Evolutionary conservation across 2,329 filamentous ascomycete genomes (phyloP), one percentile per base, ranked within the genome.

Genomic region (Epichloe gansuensis): DNA sequence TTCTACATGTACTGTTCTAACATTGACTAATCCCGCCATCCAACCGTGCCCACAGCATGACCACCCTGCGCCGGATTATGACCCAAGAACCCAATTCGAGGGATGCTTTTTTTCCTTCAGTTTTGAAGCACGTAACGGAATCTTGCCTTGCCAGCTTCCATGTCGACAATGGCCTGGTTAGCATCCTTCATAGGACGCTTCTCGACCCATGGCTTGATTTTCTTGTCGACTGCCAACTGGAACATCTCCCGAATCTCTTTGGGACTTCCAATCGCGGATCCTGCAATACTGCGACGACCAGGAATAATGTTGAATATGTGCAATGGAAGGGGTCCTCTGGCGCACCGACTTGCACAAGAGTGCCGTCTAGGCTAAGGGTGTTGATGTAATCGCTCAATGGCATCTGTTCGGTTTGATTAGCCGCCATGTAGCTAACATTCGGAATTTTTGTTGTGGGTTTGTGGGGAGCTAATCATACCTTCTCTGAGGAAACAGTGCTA

Each of bases 341-440:
- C 42, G 49, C 60, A 52, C 83, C 83, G 45, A 88, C 75, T 64
- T 85, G 81, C 45, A 86, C 76, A 58, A 86, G 80, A 3, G 74
- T 74, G 13, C 84, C 83, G 49, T 80, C 74, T 2, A 73, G 65
- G 54, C 75, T 72, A 28, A 88, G 70, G 9, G 87, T 69, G 23
- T 69, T 63, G 53, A 88, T 67, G 65, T 87, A 88, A 46, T 77
- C 68, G 49, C 68, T 64, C 25, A 87, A 62, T 0, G 83, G 83
- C 78, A 87, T 83, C 54, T 63, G 11, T 21, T 45, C 9, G 5
- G 8, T 7, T 31, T 3, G 9, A 31, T 54, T 46, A 51, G 31
- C 44, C 25, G 34, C 31, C 17, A 39, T 34, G 46, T 17, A 17
- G 25, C 15, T 2, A 12, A 41, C n/a, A 34, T 11, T 12, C 15